Conservation (phyloP, 2,329 filamentous ascomycete species). For the Aspergillus nomiae region DNA sequence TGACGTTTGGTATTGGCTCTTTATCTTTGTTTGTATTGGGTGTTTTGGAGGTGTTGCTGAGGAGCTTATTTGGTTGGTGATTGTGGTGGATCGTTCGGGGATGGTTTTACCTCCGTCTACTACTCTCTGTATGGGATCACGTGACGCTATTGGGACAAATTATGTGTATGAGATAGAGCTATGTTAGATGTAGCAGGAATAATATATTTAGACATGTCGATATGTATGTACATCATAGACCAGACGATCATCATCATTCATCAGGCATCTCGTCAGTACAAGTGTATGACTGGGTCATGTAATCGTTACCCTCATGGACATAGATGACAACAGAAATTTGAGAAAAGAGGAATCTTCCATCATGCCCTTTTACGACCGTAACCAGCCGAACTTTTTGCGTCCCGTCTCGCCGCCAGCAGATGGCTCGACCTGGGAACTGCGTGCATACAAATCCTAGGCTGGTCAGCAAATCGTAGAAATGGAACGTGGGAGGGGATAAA, state of each 20-base stretch:
- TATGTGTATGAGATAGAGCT: neutral
- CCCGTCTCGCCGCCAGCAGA: slow-evolving; percentile 41
- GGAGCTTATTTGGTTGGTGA: neutral
- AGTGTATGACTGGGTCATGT: slow-evolving; percentile 8
- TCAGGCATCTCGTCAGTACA: slow-evolving; percentile 19
- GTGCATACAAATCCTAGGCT: slow-evolving; percentile 59
- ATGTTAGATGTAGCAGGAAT: neutral
- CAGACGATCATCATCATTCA: slow-evolving; percentile 22
- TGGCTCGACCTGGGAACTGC: slow-evolving; percentile 58
- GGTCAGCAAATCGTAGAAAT: slow-evolving; percentile 13
- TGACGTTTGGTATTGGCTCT: slow-evolving; percentile 1
- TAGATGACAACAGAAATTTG: neutral
- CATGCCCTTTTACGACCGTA: slow-evolving; percentile 34
- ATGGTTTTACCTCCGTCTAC: neutral
- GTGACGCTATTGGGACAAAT: neutral
- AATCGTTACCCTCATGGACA: slow-evolving; percentile 8
- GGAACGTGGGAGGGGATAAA: neutral
- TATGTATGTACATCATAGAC: slow-evolving; percentile 26
- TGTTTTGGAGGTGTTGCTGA: neutral
- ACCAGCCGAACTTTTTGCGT: slow-evolving; percentile 48
- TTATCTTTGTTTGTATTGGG: neutral
- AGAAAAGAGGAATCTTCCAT: neutral
- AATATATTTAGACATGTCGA: slow-evolving; percentile 1
- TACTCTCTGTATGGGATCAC: neutral
- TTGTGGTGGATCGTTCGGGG: neutral